Evolutionary conservation across 2,329 filamentous ascomycete species (phyloP).

Genomic region (Cylindrodendrum hubeiense): DNA sequence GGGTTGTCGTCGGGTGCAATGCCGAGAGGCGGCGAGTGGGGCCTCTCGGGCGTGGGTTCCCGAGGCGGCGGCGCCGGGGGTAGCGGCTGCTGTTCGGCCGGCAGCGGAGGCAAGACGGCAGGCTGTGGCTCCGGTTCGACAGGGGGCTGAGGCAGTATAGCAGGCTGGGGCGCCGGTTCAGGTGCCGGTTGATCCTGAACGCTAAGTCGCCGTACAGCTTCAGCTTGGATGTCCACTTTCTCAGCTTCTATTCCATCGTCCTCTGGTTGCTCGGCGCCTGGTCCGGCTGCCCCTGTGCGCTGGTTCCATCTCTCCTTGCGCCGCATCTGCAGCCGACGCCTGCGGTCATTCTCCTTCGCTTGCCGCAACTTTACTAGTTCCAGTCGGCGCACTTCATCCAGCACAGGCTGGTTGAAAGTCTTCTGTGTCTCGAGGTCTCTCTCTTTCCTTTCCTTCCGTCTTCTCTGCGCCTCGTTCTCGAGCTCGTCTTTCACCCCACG

Average conservation of each 20-base stretch:
- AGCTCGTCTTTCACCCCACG: background rate
- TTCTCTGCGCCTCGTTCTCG: background rate
- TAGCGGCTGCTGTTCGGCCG: constrained; percentile 15
- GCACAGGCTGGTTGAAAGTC: background rate
- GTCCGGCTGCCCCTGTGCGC: background rate
- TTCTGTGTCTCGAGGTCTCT: background rate
- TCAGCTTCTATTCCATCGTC: constrained; percentile 3
- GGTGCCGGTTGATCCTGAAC: background rate
- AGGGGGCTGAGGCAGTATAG: too few relatives aligned
- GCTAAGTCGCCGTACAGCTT: background rate
- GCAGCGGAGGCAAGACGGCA: background rate
- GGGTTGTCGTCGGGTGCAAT: constrained; percentile 18
- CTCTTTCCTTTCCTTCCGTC: constrained; percentile 1
- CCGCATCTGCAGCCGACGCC: constrained; percentile 10
- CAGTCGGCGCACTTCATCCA: background rate
- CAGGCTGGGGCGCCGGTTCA: too few relatives aligned
- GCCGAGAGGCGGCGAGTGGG: background rate
- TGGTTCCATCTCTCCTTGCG: constrained; percentile 3
- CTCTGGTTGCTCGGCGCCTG: background rate
- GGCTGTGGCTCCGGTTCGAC: background rate
- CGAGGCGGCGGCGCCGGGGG: constrained; percentile 9
- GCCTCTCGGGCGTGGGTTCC: background rate
- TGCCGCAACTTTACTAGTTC: constrained; percentile 11
- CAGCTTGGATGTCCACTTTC: background rate
- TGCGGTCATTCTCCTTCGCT: background rate